These are phyloP conservation scores for Alternaria arborescens DNA, from an alignment of 2,329 filamentous ascomycete genomes.

Conservation along the genomic window DNA sequence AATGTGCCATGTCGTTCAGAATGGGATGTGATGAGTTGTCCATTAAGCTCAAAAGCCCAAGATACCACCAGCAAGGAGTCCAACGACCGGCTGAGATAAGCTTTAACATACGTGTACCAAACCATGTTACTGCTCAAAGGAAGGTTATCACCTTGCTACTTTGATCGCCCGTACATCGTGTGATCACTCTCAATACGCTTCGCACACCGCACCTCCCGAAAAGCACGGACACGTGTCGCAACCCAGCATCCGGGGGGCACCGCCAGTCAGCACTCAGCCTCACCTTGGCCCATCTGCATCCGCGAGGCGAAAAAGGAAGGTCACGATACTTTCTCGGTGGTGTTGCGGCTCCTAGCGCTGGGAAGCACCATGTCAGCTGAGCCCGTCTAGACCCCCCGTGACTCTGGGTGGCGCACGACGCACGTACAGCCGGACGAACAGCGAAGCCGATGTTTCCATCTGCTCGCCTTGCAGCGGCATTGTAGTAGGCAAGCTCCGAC, in stretches of 20 bases:
- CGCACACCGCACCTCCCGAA: conserved; percentile 7
- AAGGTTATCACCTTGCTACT: background rate
- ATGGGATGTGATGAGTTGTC: background rate
- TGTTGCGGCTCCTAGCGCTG: conserved; percentile 39
- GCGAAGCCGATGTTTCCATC: conserved; percentile 9
- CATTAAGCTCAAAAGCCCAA: background rate
- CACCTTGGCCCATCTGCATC: conserved; percentile 22
- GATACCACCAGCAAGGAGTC: background rate
- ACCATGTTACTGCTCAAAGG: background rate
- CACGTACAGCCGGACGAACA: conserved; percentile 23
- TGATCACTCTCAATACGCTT: conserved; percentile 8
- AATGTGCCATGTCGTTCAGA: background rate
- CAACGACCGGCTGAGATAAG: background rate
- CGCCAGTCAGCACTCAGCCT: conserved; percentile 4
- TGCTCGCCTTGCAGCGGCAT: conserved; percentile 21
- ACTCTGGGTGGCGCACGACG: conserved; percentile 14
- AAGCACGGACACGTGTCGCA: conserved; percentile 9
- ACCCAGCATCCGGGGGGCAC: conserved; percentile 12
- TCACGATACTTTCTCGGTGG: conserved; percentile 43
- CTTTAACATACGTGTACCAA: background rate
- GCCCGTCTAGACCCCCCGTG: conserved; percentile 36
- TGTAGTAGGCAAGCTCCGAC: conserved; percentile 23
- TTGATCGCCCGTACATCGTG: conserved; percentile 8
- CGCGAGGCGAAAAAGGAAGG: conserved; percentile 36
- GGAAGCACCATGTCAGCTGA: conserved; percentile 35